Evolutionary conservation across 768 basidiomycete genomes (phyloP).

Genomic region (Collybia sordida): DNA sequence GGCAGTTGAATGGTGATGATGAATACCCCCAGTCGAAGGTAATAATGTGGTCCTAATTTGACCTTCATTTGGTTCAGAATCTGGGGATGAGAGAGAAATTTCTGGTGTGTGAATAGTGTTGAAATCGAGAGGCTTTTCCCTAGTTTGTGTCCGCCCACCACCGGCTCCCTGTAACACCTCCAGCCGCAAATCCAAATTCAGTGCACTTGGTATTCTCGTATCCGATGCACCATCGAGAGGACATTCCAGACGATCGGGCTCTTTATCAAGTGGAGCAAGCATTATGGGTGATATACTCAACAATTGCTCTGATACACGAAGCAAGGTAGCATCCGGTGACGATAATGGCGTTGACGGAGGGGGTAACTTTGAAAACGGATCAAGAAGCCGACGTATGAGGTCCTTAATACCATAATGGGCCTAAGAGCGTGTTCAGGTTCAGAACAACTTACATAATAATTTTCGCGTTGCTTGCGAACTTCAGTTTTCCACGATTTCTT

Average conservation of each 20-base stretch:
- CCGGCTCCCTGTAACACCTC: slow-evolving; percentile 35
- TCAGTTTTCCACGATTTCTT: slow-evolving; percentile 64
- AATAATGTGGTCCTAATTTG: slow-evolving; percentile 39
- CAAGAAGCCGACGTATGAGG: slow-evolving; percentile 62
- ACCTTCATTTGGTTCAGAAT: slow-evolving; percentile 21
- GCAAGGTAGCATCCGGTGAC: slow-evolving; percentile 46
- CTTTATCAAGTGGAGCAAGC: too few species aligned
- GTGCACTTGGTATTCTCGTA: slow-evolving; percentile 48
- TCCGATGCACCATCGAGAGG: slow-evolving; percentile 54
- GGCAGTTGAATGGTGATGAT: slow-evolving; percentile 60
- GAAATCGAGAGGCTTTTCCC: slow-evolving; percentile 35
- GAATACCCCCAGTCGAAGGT: slow-evolving; percentile 43
- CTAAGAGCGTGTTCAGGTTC: background rate
- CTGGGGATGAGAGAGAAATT: slow-evolving; percentile 37
- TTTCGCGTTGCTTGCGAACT: slow-evolving; percentile 57
- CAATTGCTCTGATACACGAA: slow-evolving; percentile 54
- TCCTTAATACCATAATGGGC: slow-evolving; percentile 42
- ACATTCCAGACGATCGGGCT: slow-evolving; percentile 20
- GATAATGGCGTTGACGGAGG: slow-evolving; percentile 37
- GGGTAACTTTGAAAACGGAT: slow-evolving; percentile 48
- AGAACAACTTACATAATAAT: slow-evolving; percentile 62
- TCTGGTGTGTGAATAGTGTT: slow-evolving; percentile 27
- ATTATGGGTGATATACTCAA: slow-evolving; percentile 45
- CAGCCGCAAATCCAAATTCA: slow-evolving; percentile 55
- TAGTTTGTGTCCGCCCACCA: slow-evolving; percentile 30